Evolutionary conservation across 1,284 basidiomycete genomes (phyloP), one percentile per base, ranked within the genome.

Genomic region (Malassezia brasiliensis): DNA sequence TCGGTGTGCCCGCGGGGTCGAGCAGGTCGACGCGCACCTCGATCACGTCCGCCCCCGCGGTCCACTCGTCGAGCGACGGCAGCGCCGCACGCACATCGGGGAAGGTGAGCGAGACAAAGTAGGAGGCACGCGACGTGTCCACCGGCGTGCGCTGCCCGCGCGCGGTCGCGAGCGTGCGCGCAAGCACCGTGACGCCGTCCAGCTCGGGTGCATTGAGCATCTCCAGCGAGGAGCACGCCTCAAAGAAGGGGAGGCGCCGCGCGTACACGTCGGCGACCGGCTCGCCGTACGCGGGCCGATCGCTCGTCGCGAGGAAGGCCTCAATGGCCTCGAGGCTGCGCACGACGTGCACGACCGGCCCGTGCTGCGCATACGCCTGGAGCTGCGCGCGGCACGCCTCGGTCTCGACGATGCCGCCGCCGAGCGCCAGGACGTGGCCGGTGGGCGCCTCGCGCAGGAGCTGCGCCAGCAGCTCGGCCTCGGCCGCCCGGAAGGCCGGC

Each of bases 1-100:
- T 79, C 0, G 90, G 87, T 12, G 78, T 69, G 17, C 78, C 77
- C 0, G 77, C 60, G 5, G 83, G 79, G 32, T 82, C 83, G 22
- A 99, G 80, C 11, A 98, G 80, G 75, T 98, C 93, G 6, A 91
- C 90, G 3, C 93, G 85, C 28, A 98, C 76, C 76, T 99, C 93
- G 56, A 98, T 78, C 0, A 90, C 93, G 69, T 98, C 91, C 1
- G 84, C 85, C 3, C 94, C 93, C n/a, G 81, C 79, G 0, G 83
- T 83, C 58, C 96, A 77, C 50, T 85, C 81, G 10, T 85, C 82
- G 49, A 96, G 81, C 38, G 83, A 76, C 11, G 80, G 77, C 35
- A 93, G 79, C 0, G 85, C 85, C 4, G 83, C 81, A 0, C 81
- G 83, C 62, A 96, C 72, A 72, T 94, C 87, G 0, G 91, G 88